Base-by-base conservation (phyloP, 2,329 filamentous ascomycete genomes). In the Endocalyx cinctus region DNA sequence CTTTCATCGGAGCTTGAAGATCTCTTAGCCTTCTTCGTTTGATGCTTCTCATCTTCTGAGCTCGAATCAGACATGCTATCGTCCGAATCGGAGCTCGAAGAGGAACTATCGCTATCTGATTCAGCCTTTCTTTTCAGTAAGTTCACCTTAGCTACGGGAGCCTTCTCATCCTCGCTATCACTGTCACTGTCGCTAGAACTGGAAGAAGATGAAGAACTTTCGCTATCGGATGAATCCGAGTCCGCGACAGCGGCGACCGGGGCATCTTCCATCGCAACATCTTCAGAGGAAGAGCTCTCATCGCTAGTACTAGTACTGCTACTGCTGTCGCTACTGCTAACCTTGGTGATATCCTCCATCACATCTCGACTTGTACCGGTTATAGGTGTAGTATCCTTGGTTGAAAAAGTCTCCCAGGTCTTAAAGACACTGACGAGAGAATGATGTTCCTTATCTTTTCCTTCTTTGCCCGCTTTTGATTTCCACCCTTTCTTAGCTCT, bases 91-190 rank as follows among this genome's bases (percentile, higher is more conserved):
- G 59, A 60, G 29, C 54, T 51, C 15, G 62, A 64, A 6, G 45
- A 52, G 20, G 62, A 64, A 37, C 59, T 67, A 43, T 58, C 56
- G 49, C 54, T 61, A 27, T 57, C 52, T 5, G 61, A 56, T 16
- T 50, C 43, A 6, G 74, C 74, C 62, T 77, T 74, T 23, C 75
- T 68, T 51, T 82, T 82, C 38, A 73, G 51, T 2, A 60, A 60
- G 18, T 72, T 70, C 31, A 48, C 41, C 38, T 55, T 54, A 17
- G 59, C 51, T 8, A 37, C 36, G 13, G 50, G 34, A 32, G 60
- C 46, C 22, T 45, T 37, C 29, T 45, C 41, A 7, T 60, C 55
- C 29, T 64, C 63, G 30, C 54, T 59, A 10, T 55, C 56, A 27
- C 52, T 53, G 5, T 57, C 50, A 35, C 49, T 52, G 8, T 50